Evolutionary conservation across 2,329 filamentous ascomycete species (phyloP), one percentile per base, ranked within the genome.

Genomic region (Alternaria alternata): DNA sequence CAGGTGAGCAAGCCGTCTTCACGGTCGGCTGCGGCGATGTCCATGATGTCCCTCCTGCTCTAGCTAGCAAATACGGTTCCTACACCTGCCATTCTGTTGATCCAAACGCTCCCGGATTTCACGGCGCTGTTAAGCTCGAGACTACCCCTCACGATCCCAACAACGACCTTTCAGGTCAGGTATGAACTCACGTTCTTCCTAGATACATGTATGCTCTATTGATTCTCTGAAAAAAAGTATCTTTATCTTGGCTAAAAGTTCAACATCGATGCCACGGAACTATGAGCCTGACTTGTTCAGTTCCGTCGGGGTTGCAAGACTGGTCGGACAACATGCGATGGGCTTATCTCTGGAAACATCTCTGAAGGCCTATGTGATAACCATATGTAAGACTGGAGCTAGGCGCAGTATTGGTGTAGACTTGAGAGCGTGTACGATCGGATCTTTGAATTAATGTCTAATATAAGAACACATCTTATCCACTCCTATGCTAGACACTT

Each of bases 1-100:
- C 30, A 20, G 52, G 22, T 18, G 48, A 52, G 9, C 12, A 28
- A 20, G 14, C 47, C 3, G 32, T 18, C 32, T 52, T 57, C 41
- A 57, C 32, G 4, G 55, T 57, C 18, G 55, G 55, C 16, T 49
- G 36, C 16, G 55, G 55, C 12, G 55, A 57, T 16, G 55, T 57
- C 1, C 26, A 46, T 9, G 12, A 52, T 22, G 24, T 52, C 3
- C 48, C 55, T 32, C 7, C 14, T 11, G 4, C 8, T 16, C 7
- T 39, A 22, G 16, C 26, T 22, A n/a, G 20, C 32, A 42, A n/a
- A 16, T 46, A 52, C 32, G 20, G 24, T 11, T 57, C 55, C 16
- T 57, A 47, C 22, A 46, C 12, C 8, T 57, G 55, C 30, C 38
- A 47, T n/a, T 39, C 34, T 47, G 30, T 26, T 7, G 12, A 16